Base-by-base conservation (phyloP, 805 yeast genomes). In the Myxozyma sirexii region DNA sequence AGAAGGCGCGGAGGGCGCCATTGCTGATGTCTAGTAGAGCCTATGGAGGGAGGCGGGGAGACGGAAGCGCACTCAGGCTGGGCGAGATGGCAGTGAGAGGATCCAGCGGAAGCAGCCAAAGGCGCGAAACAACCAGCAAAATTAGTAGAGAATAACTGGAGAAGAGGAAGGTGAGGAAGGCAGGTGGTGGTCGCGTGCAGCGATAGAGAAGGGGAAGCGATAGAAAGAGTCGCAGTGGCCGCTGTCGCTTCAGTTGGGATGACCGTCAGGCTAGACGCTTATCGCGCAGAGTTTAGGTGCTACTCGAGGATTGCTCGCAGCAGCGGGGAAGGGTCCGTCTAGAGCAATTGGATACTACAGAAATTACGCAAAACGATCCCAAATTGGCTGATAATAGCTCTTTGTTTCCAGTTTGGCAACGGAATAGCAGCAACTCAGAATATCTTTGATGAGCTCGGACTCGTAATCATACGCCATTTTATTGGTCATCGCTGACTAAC, bases 1-100 rank as follows among this genome's bases (percentile, higher is more conserved):
- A 13, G 65, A 47, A 7, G 65, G 58, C 13, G 65, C 56, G 12
- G 59, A 39, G 39, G 64, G 64, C 12, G 58, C 64, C 64, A 60
- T 60, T 37, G 44, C 33, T 17, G 31, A 19, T 29, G 26, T 19
- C 27, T 23, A 23, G 27, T 27, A 27, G 21, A 19, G 21, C 45
- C 21, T n/a, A 19, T 15, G 21, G n/a, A 38, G 21, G n/a, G 19
- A 17, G 42, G 8, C n/a, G 41, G 19, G 21, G 33, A 21, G 54
- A 13, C 54, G 35, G 23, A 49, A 13, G 27, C 46, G n/a, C 27
- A 26, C 31, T 15, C 15, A n/a, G 27, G 46, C 46, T 7, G 26
- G 31, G 29, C 46, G 31, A 42, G 21, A 21, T 4, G 19, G 42
- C 6, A 17, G 42, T 17, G 42, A 21, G n/a, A 21, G 46, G 26